Base-by-base conservation (phyloP, 768 basidiomycete genomes). In the Crucibulum laeve region DNA sequence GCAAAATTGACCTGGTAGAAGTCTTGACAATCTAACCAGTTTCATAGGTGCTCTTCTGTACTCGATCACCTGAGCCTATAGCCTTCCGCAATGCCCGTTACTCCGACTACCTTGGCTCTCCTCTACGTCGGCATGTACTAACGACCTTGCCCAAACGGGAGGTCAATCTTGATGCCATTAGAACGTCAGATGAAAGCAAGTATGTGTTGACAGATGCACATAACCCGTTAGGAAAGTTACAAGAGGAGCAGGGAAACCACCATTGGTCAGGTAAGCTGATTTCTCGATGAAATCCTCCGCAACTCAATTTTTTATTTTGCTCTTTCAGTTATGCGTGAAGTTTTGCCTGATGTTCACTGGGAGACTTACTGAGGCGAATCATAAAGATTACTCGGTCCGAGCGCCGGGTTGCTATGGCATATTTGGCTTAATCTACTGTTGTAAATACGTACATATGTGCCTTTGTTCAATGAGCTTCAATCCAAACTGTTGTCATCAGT, bases 331-430 rank as follows among this genome's bases (percentile, higher is more conserved):
- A 93, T 94, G 89, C 77, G 87, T 44, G 64, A 80, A 24, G 76
- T 88, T n/a, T 54, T 92, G 50, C 79, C 84, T 0, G 77, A 85
- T 46, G 51, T 76, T 10, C 69, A 84, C 49, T 91, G 89, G 89
- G 84, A 88, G 63, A 84, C 82, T 4, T 91, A 82, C 60, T 91
- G n/a, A n/a, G n/a, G n/a, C n/a, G n/a, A n/a, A n/a, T n/a, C n/a
- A n/a, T n/a, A n/a, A n/a, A n/a, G n/a, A n/a, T n/a, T n/a, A n/a
- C n/a, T n/a, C n/a, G n/a, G n/a, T n/a, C n/a, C n/a, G n/a, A n/a
- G n/a, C n/a, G n/a, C n/a, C n/a, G n/a, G n/a, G n/a, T n/a, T n/a
- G n/a, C n/a, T n/a, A n/a, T n/a, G n/a, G n/a, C n/a, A n/a, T n/a
- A n/a, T n/a, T n/a, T n/a, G n/a, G n/a, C n/a, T n/a, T n/a, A n/a